Evolutionary conservation across 495 filamentous ascomycete species (phyloP), one percentile per base, ranked within the genome.

Genomic region (Massariosphaeria phaeospora): DNA sequence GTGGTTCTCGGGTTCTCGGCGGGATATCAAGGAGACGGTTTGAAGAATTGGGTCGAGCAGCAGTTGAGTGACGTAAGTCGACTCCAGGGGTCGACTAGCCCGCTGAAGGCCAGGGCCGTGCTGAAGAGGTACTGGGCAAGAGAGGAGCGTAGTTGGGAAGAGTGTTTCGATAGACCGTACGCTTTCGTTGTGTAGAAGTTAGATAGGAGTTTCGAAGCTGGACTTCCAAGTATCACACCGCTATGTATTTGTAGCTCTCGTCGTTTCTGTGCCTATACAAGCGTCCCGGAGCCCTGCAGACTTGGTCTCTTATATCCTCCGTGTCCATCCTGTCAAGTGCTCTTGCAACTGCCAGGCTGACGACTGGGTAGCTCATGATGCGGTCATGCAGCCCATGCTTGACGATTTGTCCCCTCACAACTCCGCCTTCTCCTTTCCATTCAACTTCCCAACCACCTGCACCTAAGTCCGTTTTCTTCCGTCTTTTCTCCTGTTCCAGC

Each of bases 341-440:
- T 24, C 33, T 48, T 6, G 57, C 57, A 38, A 60, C 47, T 2
- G 75, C 75, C 66, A 77, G 64, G 15, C 69, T 72, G 17, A 77
- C 59, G 8, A 77, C 61, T 2, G 76, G 72, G 56, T 78, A 71
- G 4, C 73, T 72, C 75, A 79, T 77, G 27, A 78, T 63, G 11
- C 73, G 69, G 68, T 77, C 76, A 50, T 80, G 76, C 29, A 79
- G 55, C 4, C 75, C 75, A 15, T 67, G 70, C 62, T 77, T 77
- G 21, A 78, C 53, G 7, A 79, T 75, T 48, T 79, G 70, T 51
- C 77, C 73, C 35, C 73, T 69, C 21, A 78, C 67, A 0, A 73
- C 52, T 4, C 77, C 77, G 36, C 71, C 62, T 10, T 67, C 49
- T 0, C 70, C 73, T 25, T 45, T 64, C 73, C 72, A 77, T 52